These are phyloP conservation scores for Nannochloropsis oceanica DNA, from an alignment of 108 stramenopile species.

Conservation along the genomic window DNA sequence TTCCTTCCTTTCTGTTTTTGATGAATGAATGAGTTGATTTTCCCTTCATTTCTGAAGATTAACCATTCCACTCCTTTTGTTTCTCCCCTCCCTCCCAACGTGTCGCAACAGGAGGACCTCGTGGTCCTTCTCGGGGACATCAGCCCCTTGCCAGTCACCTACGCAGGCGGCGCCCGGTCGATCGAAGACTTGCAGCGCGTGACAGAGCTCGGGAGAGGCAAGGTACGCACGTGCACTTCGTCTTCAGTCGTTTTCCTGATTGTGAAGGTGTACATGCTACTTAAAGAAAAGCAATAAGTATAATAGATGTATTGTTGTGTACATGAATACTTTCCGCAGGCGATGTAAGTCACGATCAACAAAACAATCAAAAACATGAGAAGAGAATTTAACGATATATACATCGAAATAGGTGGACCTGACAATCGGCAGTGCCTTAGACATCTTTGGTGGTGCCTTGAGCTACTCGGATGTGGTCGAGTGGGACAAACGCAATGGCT, in stretches of 20 bases:
- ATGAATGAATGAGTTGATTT: background rate
- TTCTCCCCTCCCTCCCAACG: background rate
- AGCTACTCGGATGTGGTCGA: constrained; percentile 71
- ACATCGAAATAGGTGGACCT: constrained; percentile 56
- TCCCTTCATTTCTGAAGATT: background rate
- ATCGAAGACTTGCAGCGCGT: constrained; percentile 76
- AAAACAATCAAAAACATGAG: too few species aligned
- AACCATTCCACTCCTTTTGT: background rate
- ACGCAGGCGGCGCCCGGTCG: constrained; percentile 83
- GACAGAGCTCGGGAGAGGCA: constrained; percentile 55
- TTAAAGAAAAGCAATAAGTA: background rate
- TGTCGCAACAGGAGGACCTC: constrained; percentile 52
- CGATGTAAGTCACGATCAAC: too few species aligned
- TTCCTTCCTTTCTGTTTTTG: too few species aligned
- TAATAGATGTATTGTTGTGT: background rate
- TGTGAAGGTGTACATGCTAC: background rate
- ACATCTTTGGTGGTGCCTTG: constrained; percentile 86
- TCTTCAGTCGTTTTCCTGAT: too few species aligned
- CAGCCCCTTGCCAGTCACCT: constrained; percentile 81
- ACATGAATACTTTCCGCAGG: background rate
- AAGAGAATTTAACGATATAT: background rate
- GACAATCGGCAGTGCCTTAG: constrained; percentile 90
- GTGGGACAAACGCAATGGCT: constrained; percentile 53
- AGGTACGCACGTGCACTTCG: background rate
- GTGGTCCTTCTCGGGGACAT: constrained; percentile 60